Percentiles rank a stretch among this genome's conserved stretches.
phyloP scores from a whole-genome alignment of 768 basidiomycete genomes.

The Ephemerocybe angulata region DNA sequence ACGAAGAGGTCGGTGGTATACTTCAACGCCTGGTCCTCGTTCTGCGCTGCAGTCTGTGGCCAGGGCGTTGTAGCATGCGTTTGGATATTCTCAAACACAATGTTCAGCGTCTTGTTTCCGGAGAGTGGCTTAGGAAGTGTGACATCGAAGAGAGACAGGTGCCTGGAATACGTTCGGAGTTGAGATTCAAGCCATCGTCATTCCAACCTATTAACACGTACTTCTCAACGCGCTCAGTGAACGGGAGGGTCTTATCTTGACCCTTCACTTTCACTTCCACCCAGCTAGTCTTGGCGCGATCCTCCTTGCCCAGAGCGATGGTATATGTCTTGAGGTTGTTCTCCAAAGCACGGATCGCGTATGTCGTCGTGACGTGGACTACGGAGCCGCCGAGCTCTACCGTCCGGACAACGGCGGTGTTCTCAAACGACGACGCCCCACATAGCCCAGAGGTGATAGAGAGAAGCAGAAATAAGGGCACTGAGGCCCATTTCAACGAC shows the following conservation, averaged over 20 bases:
- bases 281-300: constrained; percentile 69
- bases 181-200: neutral
- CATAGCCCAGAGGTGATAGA: constrained; percentile 36
- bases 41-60: constrained; percentile 70
- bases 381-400: constrained; percentile 88
- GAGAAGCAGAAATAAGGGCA: constrained; percentile 46
- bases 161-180: constrained; percentile 21
- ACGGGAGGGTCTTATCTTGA: constrained; percentile 45
- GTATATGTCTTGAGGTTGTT: constrained; percentile 61
- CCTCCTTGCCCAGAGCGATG: constrained; percentile 59
- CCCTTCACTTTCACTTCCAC: constrained; percentile 81
- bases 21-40: constrained; percentile 74
- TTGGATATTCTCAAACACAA: constrained; percentile 76
- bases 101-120: constrained; percentile 59
- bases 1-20: constrained; percentile 77
- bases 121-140: constrained; percentile 58
- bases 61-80: constrained; percentile 76
- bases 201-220: neutral
- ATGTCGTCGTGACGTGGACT: constrained; percentile 86
- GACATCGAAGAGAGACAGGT: constrained; percentile 56
- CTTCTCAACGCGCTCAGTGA: constrained; percentile 37
- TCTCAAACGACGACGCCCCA: constrained; percentile 65
- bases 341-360: constrained; percentile 71
- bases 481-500: constrained; percentile 40
- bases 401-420: constrained; percentile 83